phyloP scores from a whole-genome alignment of 1,284 basidiomycete genomes.

The Sporisorium reilianum region DNA sequence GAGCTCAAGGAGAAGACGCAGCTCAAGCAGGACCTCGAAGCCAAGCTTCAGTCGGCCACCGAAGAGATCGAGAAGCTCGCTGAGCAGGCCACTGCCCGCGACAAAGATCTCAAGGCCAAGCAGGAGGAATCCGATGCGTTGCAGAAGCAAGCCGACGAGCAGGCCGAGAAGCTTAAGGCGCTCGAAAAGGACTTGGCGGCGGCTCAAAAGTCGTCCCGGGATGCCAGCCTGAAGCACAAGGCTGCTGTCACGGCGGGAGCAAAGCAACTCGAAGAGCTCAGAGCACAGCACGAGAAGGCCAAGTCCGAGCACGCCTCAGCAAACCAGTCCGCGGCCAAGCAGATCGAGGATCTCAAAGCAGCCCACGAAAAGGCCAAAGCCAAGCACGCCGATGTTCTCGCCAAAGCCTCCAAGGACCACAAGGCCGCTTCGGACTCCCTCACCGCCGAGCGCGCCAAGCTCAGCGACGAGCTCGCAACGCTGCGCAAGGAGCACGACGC shows the following conservation, averaged over 20 bases:
- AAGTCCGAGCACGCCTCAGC: slow-evolving; percentile 16
- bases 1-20: slow-evolving; percentile 25
- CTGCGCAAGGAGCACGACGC: slow-evolving; percentile 21
- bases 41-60: slow-evolving; percentile 19
- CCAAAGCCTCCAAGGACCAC: slow-evolving; percentile 15
- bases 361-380: slow-evolving; percentile 13
- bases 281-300: slow-evolving; percentile 2
- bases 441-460: slow-evolving; percentile 12
- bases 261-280: slow-evolving; percentile 16
- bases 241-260: slow-evolving; percentile 18
- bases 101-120: slow-evolving; percentile 27
- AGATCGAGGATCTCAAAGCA: slow-evolving; percentile 14
- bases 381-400: slow-evolving; percentile 12
- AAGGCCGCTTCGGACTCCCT: slow-evolving; percentile 12
- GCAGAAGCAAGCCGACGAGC: slow-evolving; percentile 25
- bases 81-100: slow-evolving; percentile 21
- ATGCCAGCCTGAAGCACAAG: slow-evolving; percentile 30
- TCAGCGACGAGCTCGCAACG: slow-evolving; percentile 17
- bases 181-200: slow-evolving; percentile 40
- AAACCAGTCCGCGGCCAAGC: slow-evolving; percentile 10
- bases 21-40: slow-evolving; percentile 17
- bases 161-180: slow-evolving; percentile 13
- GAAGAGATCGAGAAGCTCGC: slow-evolving; percentile 20
- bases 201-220: slow-evolving; percentile 34
- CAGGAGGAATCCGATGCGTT: slow-evolving; percentile 20